phyloP scores from a whole-genome alignment of 176 grass and related monocot species.

The Zea luxurians region DNA sequence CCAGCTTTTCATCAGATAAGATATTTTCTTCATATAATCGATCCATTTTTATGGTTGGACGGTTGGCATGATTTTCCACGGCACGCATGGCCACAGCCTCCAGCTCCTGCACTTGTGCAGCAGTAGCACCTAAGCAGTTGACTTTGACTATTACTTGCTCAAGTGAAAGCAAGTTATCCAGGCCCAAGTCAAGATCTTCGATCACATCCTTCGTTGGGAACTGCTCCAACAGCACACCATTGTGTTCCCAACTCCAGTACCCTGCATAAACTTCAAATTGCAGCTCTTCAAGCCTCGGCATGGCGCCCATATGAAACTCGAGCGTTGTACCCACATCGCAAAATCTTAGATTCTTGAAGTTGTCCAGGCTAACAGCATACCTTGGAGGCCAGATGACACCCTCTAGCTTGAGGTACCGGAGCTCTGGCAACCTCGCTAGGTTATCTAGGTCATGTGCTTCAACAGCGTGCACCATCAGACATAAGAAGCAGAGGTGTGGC shows the following conservation, averaged over 20 bases:
- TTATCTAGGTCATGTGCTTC: not conserved
- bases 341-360: not conserved
- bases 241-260: rapidly evolving
- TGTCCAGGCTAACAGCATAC: not conserved
- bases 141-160: not conserved
- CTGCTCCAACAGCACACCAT: not conserved
- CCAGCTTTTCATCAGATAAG: not conserved
- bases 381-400: not conserved
- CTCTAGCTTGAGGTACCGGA: not conserved
- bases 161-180: not conserved
- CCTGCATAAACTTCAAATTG: not conserved
- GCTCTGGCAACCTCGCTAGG: not conserved
- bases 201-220: not conserved
- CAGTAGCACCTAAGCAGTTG: not conserved
- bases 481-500: not conserved
- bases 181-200: not conserved
- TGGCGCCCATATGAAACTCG: not conserved
- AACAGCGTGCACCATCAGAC: rapidly evolving
- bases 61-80: not conserved
- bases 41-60: not conserved
- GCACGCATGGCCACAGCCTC: not conserved
- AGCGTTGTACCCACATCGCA: not conserved
- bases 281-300: not conserved
- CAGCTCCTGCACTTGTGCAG: not conserved
- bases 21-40: not conserved